phyloP scores from a whole-genome alignment of 75 land plant genomes.

The Pinus tabuliformis region DNA sequence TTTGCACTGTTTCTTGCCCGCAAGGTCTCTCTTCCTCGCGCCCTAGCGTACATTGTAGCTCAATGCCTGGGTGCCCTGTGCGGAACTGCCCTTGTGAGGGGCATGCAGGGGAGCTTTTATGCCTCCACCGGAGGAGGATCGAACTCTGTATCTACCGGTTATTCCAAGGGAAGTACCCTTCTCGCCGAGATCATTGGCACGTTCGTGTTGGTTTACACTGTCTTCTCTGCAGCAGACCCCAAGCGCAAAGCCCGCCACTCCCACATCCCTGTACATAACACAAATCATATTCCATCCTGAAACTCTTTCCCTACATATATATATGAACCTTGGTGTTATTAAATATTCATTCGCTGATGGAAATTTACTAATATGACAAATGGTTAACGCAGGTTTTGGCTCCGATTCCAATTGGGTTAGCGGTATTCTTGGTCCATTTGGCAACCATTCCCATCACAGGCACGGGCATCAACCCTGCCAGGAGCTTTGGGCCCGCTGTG shows the following conservation, averaged over 20 bases:
- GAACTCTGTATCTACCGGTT: not conserved
- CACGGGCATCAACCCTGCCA: no score
- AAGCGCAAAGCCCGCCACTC: constrained; percentile 18
- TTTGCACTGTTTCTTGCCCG: no score
- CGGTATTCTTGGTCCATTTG: constrained; percentile 41
- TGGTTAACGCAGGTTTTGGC: constrained; percentile 30
- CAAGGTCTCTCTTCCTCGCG: no score
- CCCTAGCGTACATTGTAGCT: no score
- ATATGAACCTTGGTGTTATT: no score
- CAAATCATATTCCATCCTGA: not conserved
- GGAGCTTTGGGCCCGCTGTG: constrained; percentile 21
- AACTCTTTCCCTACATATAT: no score
- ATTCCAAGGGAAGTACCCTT: constrained; percentile 13
- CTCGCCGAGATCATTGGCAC: constrained; percentile 24
- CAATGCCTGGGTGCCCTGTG: no score
- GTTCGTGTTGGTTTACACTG: constrained; percentile 16
- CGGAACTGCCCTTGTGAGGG: no score
- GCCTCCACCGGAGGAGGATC: no score
- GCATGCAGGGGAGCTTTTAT: no score
- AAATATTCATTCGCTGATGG: no score
- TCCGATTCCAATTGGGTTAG: constrained; percentile 45
- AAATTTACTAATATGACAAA: no score
- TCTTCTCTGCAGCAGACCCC: not conserved
- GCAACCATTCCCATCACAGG: constrained; percentile 31
- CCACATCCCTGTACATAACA: constrained; percentile 15